Evolutionary conservation across 257 asterid species (phyloP).

Genomic region (Ajuga chamaepitys): DNA sequence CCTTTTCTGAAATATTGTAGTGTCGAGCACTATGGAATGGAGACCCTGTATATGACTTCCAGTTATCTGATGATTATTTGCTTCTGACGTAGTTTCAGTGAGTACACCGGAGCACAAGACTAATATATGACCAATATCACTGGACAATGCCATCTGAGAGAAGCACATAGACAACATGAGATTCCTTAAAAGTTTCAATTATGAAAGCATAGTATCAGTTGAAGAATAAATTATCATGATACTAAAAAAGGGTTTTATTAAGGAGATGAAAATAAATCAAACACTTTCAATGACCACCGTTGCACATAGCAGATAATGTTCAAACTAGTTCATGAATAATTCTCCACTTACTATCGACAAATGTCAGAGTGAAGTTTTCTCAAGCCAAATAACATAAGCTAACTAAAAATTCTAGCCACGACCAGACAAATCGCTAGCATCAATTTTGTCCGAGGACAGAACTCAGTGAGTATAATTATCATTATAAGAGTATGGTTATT

Average conservation of each 20-base stretch:
- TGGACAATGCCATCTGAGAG: conserved; percentile 70
- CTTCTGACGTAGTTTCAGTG: conserved; percentile 28
- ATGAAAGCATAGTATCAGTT: neutral
- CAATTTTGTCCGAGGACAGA: neutral
- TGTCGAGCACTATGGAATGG: conserved; percentile 72
- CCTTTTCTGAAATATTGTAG: conserved; percentile 79
- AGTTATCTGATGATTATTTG: conserved; percentile 29
- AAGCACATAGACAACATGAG: conserved; percentile 15
- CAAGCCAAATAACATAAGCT: neutral
- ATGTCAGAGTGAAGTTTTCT: neutral
- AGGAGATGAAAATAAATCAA: neutral
- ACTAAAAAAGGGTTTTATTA: neutral
- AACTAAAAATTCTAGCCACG: neutral
- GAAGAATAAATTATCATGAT: neutral
- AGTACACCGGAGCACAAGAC: conserved; percentile 76
- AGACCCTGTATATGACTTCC: conserved; percentile 46
- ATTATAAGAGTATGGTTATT: neutral
- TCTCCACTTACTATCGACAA: conserved; percentile 1
- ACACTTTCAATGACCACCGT: neutral
- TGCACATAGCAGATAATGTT: neutral
- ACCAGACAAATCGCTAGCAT: neutral
- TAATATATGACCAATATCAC: conserved; percentile 57
- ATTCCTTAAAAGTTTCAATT: conserved; percentile 10
- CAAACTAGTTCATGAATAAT: neutral
- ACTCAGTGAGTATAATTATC: neutral